Base-by-base conservation (phyloP, 306 rosid species). In the Senna tora region DNA sequence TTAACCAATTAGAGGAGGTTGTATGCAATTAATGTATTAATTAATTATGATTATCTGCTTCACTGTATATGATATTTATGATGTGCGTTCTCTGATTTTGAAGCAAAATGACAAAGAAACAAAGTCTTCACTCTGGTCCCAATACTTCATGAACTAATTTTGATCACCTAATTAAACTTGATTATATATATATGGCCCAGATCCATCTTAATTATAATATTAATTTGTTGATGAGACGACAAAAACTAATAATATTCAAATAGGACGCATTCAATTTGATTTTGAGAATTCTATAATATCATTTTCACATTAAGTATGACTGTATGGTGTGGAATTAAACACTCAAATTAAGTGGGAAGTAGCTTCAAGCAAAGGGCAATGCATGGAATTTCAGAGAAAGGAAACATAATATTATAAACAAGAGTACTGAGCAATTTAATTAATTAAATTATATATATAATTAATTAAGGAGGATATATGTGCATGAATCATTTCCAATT, bases 291-390 rank as follows among this genome's bases (percentile, higher is more conserved):
- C 3, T 36, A n/a, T n/a, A 33, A 62, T 22, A 14, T 17, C 62
- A 63, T 10, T 32, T 22, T n/a, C n/a, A 28, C 33, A n/a, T n/a
- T n/a, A n/a, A n/a, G n/a, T n/a, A n/a, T n/a, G n/a, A n/a, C n/a
- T n/a, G n/a, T n/a, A n/a, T n/a, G 78, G 79, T 39, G 76, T 77
- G 1, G 12, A 14, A 75, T 55, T 85, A 71, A 85, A 77, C 69
- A 33, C 63, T 15, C 25, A 1, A 10, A 41, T 41, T 14, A 45
- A 53, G 43, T 73, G 73, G 57, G 74, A 50, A 68, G 68, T 75
- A 21, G 69, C 82, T 52, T 83, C 8, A 76, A 42, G 77, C 61
- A 56, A 68, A 83, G 77, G 84, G 79, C 50, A 72, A 20, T 8
- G 43, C n/a, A n/a, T n/a, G 53, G n/a, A 47, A 47, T n/a, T 7